A percentile compares a stretch with the other conserved stretches of the same genome.
Conservation (phyloP, 2,329 filamentous ascomycete species). For the Didymella exigua region DNA sequence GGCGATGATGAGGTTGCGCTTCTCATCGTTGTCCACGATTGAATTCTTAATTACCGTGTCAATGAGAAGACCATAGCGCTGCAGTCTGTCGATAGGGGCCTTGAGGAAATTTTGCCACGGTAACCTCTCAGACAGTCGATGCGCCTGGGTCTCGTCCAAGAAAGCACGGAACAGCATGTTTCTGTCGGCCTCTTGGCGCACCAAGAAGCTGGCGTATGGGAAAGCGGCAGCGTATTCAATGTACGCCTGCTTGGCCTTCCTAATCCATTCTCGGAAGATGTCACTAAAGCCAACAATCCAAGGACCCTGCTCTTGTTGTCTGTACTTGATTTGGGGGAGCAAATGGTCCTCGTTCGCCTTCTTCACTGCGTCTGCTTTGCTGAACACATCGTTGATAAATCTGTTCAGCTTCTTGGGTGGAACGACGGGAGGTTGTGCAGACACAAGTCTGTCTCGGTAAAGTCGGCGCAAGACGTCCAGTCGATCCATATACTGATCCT, state of each 20-base stretch:
- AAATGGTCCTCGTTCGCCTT: constrained; percentile 92
- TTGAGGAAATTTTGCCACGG: constrained; percentile 96
- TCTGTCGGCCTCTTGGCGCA: constrained; percentile 81
- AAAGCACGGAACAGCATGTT: constrained; percentile 89
- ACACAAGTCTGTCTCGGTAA: constrained; percentile 80
- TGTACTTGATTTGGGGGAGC: constrained; percentile 91
- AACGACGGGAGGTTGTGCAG: constrained; percentile 79
- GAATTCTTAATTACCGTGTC: constrained; percentile 84
- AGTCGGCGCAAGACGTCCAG: constrained; percentile 83
- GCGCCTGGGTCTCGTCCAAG: constrained; percentile 76
- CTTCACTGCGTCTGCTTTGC: constrained; percentile 85
- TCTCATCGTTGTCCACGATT: constrained; percentile 84
- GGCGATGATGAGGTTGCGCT: constrained; percentile 78
- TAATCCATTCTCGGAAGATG: constrained; percentile 97
- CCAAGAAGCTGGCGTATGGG: constrained; percentile 79
- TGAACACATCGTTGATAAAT: constrained; percentile 86
- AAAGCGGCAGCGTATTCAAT: constrained; percentile 91
- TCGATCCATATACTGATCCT: constrained; percentile 89
- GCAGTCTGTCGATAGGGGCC: constrained; percentile 87
- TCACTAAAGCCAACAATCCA: constrained; percentile 95
- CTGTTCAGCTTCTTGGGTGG: constrained; percentile 75
- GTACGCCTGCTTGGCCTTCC: constrained; percentile 87
- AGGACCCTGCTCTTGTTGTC: constrained; percentile 94
- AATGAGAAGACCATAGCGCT: constrained; percentile 85
- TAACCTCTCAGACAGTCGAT: constrained; percentile 80